Conservation (phyloP, 2,329 filamentous ascomycete genomes). For the Thermothelomyces thermophilus region DNA sequence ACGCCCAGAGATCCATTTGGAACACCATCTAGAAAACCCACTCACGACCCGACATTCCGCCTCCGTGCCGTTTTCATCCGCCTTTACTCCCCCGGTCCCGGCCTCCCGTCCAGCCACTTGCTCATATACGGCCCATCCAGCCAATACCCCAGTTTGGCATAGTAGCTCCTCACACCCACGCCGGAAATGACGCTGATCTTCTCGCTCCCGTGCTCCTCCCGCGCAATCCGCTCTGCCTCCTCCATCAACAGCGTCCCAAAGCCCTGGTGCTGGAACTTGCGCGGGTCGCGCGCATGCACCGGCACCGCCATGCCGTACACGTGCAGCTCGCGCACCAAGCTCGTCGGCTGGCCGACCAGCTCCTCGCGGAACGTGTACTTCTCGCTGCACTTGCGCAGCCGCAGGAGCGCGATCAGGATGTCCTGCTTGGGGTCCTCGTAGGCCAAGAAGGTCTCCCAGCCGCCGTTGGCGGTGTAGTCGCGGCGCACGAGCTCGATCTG, state of each 20-base stretch:
- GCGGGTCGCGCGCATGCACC: constrained; percentile 86
- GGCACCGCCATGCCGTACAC: constrained; percentile 98
- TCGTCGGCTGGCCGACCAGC: constrained; percentile 77
- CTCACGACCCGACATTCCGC: neutral
- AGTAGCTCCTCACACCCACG: constrained; percentile 92
- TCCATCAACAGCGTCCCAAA: constrained; percentile 97
- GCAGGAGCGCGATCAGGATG: constrained; percentile 85
- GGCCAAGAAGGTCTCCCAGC: constrained; percentile 97
- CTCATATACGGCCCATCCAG: constrained; percentile 85
- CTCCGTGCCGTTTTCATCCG: neutral
- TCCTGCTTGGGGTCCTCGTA: constrained; percentile 99
- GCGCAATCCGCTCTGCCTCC: constrained; percentile 90
- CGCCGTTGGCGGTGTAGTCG: constrained; percentile 91
- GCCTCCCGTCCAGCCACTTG: constrained; percentile 53
- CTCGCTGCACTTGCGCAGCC: constrained; percentile 81
- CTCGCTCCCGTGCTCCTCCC: constrained; percentile 84
- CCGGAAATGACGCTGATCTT: constrained; percentile 99
- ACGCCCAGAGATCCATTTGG: neutral
- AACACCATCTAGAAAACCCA: no score
- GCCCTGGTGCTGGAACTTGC: constrained; percentile 97
- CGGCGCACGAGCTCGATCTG: constrained; percentile 92
- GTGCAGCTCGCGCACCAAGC: constrained; percentile 87
- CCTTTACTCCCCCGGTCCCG: constrained; percentile 21
- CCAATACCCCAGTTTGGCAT: constrained; percentile 85
- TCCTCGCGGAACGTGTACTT: constrained; percentile 91